Conservation (phyloP, 257 asterid genomes). For the Coffea canephora region DNA sequence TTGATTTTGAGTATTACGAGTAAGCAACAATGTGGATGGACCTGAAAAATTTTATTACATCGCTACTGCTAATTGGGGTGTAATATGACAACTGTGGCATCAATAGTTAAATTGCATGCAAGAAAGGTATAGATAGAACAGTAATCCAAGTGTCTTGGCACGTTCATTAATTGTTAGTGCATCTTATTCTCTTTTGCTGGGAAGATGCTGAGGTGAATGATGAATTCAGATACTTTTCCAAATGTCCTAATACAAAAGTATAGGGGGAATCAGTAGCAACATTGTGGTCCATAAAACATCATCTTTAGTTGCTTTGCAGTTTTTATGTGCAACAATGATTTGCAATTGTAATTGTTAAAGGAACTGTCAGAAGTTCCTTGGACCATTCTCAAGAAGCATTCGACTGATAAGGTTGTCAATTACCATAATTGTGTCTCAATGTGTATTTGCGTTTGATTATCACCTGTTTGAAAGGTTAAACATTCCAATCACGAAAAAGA, state of each 20-base stretch:
- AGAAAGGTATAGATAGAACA: neutral
- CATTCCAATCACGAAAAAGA: neutral
- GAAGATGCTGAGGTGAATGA: neutral
- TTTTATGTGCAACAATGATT: slow-evolving; percentile 9
- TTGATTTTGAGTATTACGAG: neutral
- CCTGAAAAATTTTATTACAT: neutral
- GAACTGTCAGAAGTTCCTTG: slow-evolving; percentile 11
- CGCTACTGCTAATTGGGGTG: neutral
- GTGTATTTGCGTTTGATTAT: neutral
- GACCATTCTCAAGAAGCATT: slow-evolving; percentile 17
- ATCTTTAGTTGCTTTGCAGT: slow-evolving; percentile 14
- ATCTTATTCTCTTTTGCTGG: neutral
- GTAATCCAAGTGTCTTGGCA: neutral
- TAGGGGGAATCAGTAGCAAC: neutral
- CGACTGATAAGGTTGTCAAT: neutral
- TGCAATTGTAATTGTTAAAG: slow-evolving; percentile 1
- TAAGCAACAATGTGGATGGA: neutral
- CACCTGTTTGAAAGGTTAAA: neutral
- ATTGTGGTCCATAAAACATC: neutral
- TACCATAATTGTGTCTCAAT: neutral
- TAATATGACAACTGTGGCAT: neutral
- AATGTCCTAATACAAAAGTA: neutral
- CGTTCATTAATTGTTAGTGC: neutral
- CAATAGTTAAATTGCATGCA: neutral
- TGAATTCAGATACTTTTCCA: neutral